A percentile compares a stretch with the other conserved stretches of the same genome.
Conservation (phyloP, 2,329 filamentous ascomycete genomes). For the Stachybotrys elegans region DNA sequence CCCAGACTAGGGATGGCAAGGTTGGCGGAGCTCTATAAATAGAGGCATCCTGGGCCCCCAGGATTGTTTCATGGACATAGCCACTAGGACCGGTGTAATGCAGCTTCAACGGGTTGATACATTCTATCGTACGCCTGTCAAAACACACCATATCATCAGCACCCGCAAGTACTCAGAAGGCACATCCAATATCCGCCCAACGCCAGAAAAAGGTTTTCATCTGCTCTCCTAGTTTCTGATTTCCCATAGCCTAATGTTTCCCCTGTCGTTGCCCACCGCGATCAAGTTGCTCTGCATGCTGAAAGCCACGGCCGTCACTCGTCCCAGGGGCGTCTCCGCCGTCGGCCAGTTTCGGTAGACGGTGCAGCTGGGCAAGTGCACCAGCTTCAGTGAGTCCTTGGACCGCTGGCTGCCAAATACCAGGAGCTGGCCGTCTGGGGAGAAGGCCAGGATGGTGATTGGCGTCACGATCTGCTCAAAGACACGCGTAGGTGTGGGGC, state of each 20-base stretch:
- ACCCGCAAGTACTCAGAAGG: too few relatives aligned
- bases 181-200: too few relatives aligned
- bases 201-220: too few relatives aligned
- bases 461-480: constrained; percentile 87
- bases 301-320: constrained; percentile 72
- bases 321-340: constrained; percentile 77
- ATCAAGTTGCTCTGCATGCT: constrained; percentile 62
- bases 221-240: constrained; percentile 58
- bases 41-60: too few relatives aligned
- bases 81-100: too few relatives aligned
- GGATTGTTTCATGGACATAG: too few relatives aligned
- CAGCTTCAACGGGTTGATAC: too few relatives aligned
- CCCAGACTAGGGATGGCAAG: too few relatives aligned
- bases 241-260: constrained; percentile 89
- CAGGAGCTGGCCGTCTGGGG: constrained; percentile 83
- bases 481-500: constrained; percentile 65
- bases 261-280: constrained; percentile 82
- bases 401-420: constrained; percentile 84
- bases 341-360: constrained; percentile 98
- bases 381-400: constrained; percentile 79
- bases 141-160: too few relatives aligned
- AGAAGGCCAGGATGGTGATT: constrained; percentile 74
- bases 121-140: too few relatives aligned
- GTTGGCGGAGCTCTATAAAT: too few relatives aligned
- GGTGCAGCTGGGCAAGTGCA: constrained; percentile 86